Evolutionary conservation across 2,329 filamentous ascomycete species (phyloP), one percentile per base, ranked within the genome.

Genomic region (Chrysoporthe austroafricana): DNA sequence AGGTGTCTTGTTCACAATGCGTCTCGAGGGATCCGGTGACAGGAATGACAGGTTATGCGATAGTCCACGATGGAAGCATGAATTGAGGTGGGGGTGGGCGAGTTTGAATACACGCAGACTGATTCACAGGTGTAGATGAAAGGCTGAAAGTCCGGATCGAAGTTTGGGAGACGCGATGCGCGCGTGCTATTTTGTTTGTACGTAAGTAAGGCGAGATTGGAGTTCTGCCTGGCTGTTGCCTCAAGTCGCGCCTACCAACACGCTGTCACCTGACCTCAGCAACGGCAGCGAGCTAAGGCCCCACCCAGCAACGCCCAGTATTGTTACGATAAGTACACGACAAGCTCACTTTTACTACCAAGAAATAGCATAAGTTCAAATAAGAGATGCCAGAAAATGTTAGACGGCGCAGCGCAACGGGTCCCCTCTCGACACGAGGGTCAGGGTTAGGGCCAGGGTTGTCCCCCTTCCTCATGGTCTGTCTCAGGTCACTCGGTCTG

Each of bases 261-360:
- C 59, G 59, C 1, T 46, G 59, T 61, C 59, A 61, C 59, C 26
- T 61, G 59, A 61, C n/a, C 42, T 61, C 59, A 61, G 26, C 43
- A 48, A 21, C 16, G 13, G 18, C 13, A 11, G 9, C 8, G 2
- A 44, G 13, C n/a, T 21, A 13, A 26, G 36, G 18, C 34, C 36
- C 36, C 5, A 43, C n/a, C 36, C 7, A 32, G 36, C 48, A 34
- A 32, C 21, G 9, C 11, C 50, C 50, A 34, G 32, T 13, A 34
- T 6, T 16, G 11, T 34, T 9, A 13, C 9, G 3, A 32, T 32
- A 9, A 52, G 26, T 26, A 26, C 26, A 26, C 4, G 9, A 39
- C 36, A 39, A 39, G 6, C 9, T 39, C 36, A 39, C 36, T 39
- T 9, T 39, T 39, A 39, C 36, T 39, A 26, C 26, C 26, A 26